These are phyloP conservation scores for Microbotryomycetes sp. DNA, from an alignment of 1,284 basidiomycete species.

Conservation along the genomic window DNA sequence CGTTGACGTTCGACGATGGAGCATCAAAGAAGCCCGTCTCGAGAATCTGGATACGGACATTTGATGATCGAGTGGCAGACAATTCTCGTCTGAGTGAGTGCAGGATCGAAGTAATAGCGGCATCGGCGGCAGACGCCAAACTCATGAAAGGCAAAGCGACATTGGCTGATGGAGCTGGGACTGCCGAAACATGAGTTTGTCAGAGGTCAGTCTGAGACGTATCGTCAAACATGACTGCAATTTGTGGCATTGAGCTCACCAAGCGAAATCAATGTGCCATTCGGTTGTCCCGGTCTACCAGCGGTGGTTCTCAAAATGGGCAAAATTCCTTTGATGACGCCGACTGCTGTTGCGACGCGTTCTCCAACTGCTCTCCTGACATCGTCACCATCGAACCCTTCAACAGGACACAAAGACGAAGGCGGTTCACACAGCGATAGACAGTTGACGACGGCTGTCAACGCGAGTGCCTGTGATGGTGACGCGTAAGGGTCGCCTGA, in stretches of 20 bases:
- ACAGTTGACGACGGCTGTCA: slow-evolving; percentile 34
- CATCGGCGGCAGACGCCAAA: slow-evolving; percentile 22
- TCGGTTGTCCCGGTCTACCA: slow-evolving; percentile 10
- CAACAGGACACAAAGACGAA: slow-evolving; percentile 15
- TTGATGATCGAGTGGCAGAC: background rate
- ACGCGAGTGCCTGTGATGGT: slow-evolving; percentile 34
- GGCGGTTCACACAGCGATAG: slow-evolving; percentile 19
- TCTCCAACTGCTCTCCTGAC: slow-evolving; percentile 21
- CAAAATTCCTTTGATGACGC: slow-evolving; percentile 18
- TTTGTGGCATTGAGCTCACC: slow-evolving; percentile 7
- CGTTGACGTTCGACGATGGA: too few species aligned
- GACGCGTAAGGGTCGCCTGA: slow-evolving; percentile 63
- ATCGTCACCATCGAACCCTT: slow-evolving; percentile 19
- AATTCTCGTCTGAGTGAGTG: slow-evolving; percentile 29
- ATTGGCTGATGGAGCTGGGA: slow-evolving; percentile 16
- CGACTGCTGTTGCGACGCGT: slow-evolving; percentile 13
- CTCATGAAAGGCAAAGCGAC: slow-evolving; percentile 24
- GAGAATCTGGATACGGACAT: slow-evolving; percentile 15
- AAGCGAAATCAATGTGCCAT: slow-evolving; percentile 19
- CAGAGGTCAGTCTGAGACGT: background rate
- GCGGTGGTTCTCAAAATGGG: slow-evolving; percentile 22
- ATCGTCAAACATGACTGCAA: too few species aligned
- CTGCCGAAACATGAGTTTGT: slow-evolving; percentile 4
- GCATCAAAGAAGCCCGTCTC: slow-evolving; percentile 19
- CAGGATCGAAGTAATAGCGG: slow-evolving; percentile 19